Evolutionary conservation across 108 stramenopile species (phyloP), one percentile per base, ranked within the genome.

Genomic region (Fragilariopsis cylindrus): DNA sequence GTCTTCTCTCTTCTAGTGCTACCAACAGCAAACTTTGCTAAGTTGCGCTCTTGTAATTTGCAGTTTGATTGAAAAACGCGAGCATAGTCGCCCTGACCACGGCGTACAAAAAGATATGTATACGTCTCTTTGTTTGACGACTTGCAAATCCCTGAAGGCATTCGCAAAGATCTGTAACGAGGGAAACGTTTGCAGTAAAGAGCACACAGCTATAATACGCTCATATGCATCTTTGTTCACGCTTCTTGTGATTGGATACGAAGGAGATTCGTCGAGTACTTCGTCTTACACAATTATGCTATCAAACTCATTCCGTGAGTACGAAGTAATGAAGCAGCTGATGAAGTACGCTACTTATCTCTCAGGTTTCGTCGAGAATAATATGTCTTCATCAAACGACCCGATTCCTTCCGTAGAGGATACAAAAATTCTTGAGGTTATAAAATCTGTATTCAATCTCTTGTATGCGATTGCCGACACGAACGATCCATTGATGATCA

Each of bases 371-470:
- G 67, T 68, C 16, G 67, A 50, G 48, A 13, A 41, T 9, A 63
- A 63, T 47, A 16, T 63, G 16, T 50, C 46, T 16, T 68, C 50
- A 50, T 50, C 67, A 13, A 40, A 48, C 4, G 50, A 68, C 2
- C 19, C 30, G 4, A 43, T n/a, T 5, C 70, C 39, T 19, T 16
- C 65, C 40, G 16, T 45, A 15, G 57, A 49, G 5, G 75, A 65
- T 9, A 65, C 7, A 19, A 60, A 69, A 9, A 40, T 50, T 63
- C 44, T 73, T 3, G 56, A 54, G 1, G 41, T 69, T 39, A 43
- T 79, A 1, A 52, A 73, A 54, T 50, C 71, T 9, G 57, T 79
- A 19, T 65, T 79, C 16, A 48, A 71, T 62, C 55, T 79, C 44
- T 62, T 73, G 47, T 53, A 57, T 48, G 47, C 68, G 41, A 46